Base-by-base conservation (phyloP, 257 asterid genomes). In the Gentiana dahurica region DNA sequence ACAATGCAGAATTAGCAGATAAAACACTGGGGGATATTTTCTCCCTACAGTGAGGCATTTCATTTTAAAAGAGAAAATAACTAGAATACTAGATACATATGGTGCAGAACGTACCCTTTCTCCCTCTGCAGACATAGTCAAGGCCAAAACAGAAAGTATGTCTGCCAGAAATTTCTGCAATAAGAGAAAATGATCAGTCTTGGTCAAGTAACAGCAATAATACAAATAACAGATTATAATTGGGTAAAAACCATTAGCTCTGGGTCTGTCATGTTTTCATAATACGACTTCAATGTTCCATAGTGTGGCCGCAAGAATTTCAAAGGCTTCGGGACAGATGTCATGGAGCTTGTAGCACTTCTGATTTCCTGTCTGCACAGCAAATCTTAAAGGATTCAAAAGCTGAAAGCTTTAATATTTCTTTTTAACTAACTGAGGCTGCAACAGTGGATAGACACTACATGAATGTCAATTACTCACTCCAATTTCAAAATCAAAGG, bases 51-150 rank as follows among this genome's bases (percentile, higher is more conserved):
- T 41, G 5, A 41, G 9, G 9, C 46, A 41, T 5, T 41, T 3
- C 46, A 41, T 41, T 41, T 41, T 41, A 7, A 4, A 41, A 10
- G 9, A 41, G 9, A 41, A 41, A 2, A 3, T 10, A 24, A 41
- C 5, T 41, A n/a, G n/a, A n/a, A n/a, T n/a, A n/a, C n/a, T n/a
- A 59, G 61, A 13, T 13, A 39, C 33, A 55, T 38, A 49, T 12
- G 24, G 2, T 3, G 24, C 54, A 60, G 8, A 43, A 44, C 71
- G 10, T 79, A 91, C 98, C 87, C 96, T 76, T 78, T 88, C 91
- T 66, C 97, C 99, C 76, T 88, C 95, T 38, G 94, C 95, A 34
- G 95, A 86, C 99, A 92, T 92, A 41, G 99, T 92, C 85, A 88
- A 72, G 37, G 99, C 99, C 82, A 92, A 65, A 64, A 92, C 95